A percentile compares a stretch with the other conserved stretches of the same genome.
These are phyloP conservation scores for Aspergillus taichungensis DNA, from an alignment of 495 filamentous ascomycete genomes.

Conservation along the genomic window DNA sequence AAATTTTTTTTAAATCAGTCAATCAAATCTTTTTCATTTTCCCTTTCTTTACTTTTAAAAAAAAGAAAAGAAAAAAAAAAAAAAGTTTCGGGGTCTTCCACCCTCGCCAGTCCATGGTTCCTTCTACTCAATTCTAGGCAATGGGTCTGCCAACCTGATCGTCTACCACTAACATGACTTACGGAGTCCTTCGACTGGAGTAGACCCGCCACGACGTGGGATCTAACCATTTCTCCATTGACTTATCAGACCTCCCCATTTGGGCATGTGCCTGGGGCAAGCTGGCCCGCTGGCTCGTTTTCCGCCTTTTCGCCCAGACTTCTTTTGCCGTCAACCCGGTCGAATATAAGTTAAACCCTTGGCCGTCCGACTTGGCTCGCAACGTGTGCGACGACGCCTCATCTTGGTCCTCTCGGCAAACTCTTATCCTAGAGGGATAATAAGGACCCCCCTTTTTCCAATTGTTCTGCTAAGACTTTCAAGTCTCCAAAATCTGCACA, in stretches of 20 bases:
- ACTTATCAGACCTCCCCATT: constrained; percentile 22
- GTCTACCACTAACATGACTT: too few species aligned
- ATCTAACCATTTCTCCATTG: constrained; percentile 9
- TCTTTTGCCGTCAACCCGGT: constrained; percentile 2
- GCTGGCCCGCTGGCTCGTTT: constrained; percentile 7
- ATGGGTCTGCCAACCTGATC: not conserved
- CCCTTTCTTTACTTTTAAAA: too few species aligned
- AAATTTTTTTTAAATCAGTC: too few species aligned
- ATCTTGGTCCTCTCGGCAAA: constrained; percentile 8
- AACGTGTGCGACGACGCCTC: constrained; percentile 17
- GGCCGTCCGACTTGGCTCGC: constrained; percentile 16
- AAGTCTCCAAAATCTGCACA: too few species aligned
- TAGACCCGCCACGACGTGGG: constrained; percentile 2
- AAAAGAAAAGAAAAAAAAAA: too few species aligned
- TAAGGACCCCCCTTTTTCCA: constrained; percentile 2
- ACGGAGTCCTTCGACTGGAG: too few species aligned
- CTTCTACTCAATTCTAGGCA: not conserved
- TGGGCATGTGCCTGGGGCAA: constrained; percentile 15
- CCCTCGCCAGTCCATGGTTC: too few species aligned
- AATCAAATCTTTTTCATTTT: too few species aligned
- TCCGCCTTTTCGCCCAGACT: constrained; percentile 15
- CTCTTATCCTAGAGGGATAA: not conserved
- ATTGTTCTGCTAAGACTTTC: too few species aligned
- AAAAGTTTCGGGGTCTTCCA: too few species aligned
- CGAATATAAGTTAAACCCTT: constrained; percentile 15